Base-by-base conservation (phyloP, 306 rosid genomes). In the Alnus rubra region DNA sequence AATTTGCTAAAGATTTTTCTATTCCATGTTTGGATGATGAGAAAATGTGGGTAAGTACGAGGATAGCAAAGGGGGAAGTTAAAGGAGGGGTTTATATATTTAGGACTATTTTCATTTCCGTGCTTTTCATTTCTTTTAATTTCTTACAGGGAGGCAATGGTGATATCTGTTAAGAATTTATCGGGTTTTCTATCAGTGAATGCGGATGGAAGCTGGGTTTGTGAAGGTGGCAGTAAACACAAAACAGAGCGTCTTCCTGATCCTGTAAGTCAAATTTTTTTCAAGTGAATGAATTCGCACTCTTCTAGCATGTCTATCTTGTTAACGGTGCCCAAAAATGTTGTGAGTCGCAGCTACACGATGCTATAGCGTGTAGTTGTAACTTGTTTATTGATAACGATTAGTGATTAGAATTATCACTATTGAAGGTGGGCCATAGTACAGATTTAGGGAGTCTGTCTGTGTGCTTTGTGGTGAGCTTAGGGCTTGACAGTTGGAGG, bases 131-230 rank as follows among this genome's bases (percentile, higher is more conserved):
- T 65, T 49, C 33, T 74, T 3, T 71, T 56, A 52, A 28, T 63
- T 75, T 75, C 13, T 51, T 83, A 75, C 80, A 91, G 98, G 77
- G 96, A 87, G 86, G 85, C 88, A 39, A 73, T 52, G 70, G 92
- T 95, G 85, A 69, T 90, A 52, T 82, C 90, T 12, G 98, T 95
- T 80, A 91, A 89, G 89, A 95, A 91, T 77, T 83, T 85, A 73
- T 80, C 91, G 0, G 98, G 97, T 77, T 79, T 95, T 78, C 67
- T 95, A 55, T 82, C 91, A 31, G 74, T 88, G 77, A 88, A 79
- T 69, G 81, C 82, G 0, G 93, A 88, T 85, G 96, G 94, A 56
- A 75, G 81, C 77, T 95, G 98, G 98, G 82, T 58, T 59, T 88
- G 88, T 64, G 97, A 88, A 79, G 78, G 81, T 30, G 62, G 88